Percentiles rank a stretch among this genome's conserved stretches.
Conservation (phyloP, 169 alveolate species). For the Babesia bigemina region DNA sequence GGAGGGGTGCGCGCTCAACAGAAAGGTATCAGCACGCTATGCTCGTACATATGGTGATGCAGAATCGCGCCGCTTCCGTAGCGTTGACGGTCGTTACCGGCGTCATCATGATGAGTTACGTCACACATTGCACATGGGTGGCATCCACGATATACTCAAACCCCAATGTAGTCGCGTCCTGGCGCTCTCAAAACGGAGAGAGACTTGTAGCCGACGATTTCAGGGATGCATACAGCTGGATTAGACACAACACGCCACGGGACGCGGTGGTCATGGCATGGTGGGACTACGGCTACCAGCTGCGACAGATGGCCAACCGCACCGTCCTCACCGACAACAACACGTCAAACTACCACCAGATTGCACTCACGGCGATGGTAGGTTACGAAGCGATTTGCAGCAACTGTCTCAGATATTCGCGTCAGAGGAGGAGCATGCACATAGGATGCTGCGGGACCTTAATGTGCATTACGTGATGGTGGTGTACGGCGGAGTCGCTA, state of each 20-base stretch:
- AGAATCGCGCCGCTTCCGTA: background rate
- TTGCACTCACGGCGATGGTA: slow-evolving; percentile 95
- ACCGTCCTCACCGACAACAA: slow-evolving; percentile 97
- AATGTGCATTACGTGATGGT: slow-evolving; percentile 95
- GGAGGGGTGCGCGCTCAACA: slow-evolving; percentile 45
- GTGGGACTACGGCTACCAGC: slow-evolving; percentile 99
- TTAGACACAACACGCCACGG: slow-evolving; percentile 91
- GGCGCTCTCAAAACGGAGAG: slow-evolving; percentile 81
- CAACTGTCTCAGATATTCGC: slow-evolving; percentile 83
- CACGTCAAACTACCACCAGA: slow-evolving; percentile 97
- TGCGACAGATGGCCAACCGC: slow-evolving; percentile 94
- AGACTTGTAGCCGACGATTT: slow-evolving; percentile 94
- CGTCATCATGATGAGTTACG: slow-evolving; percentile 13
- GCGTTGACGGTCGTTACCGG: background rate
- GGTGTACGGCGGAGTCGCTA: slow-evolving; percentile 95
- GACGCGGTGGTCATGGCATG: slow-evolving; percentile 94
- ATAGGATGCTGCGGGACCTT: slow-evolving; percentile 85
- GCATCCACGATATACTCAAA: slow-evolving; percentile 72
- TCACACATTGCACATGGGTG: slow-evolving; percentile 70
- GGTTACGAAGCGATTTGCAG: background rate
- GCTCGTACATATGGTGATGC: background rate
- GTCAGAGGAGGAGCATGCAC: slow-evolving; percentile 93
- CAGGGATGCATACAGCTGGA: slow-evolving; percentile 98
- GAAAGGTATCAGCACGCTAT: slow-evolving; percentile 1
- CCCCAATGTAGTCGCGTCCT: slow-evolving; percentile 59